Base-by-base conservation (phyloP, 2,329 filamentous ascomycete species). In the Fusarium proliferatum region DNA sequence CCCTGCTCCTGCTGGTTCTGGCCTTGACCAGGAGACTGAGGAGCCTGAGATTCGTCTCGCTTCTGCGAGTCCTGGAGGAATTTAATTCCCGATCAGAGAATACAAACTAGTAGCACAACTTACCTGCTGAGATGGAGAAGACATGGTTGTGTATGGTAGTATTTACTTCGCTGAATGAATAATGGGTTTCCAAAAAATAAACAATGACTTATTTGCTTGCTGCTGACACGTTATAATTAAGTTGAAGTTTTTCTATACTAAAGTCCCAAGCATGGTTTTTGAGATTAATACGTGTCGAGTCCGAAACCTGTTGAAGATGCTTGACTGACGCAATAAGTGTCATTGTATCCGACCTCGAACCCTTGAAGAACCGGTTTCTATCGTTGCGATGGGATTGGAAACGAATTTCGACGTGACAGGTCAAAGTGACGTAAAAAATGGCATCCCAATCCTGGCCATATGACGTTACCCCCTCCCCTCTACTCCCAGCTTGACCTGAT, bases 311-410 rank as follows among this genome's bases (percentile, higher is more conserved):
- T 72, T 69, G 45, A 23, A 16, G 7, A 59, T 8, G 45, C 43
- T 33, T 48, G 52, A 65, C 75, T 78, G 76, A 78, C 76, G 76
- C 76, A 78, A 78, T 78, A 33, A 49, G 64, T 76, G 76, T 75
- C 76, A 78, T 77, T 58, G 59, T 43, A 55, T 41, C 34, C 34
- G 23, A 49, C 36, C 39, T 63, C 33, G 49, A 55, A 36, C 55
- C 45, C 48, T 61, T 59, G 23, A 36, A 64, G 71, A 78, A 78
- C 76, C 72, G 59, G 76, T 78, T 78, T 78, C 65, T 45, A 53
- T 49, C 17, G 45, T 52, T 62, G 61, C 33, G 52, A 63, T n/a
- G 53, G 66, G 55, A 73, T 48, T 56, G 51, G 56, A 30, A 70
- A 41, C 28, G 33, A 42, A 46, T 56, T 17, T 51, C 55, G 61